These are phyloP conservation scores for Puccinellia tenuiflora DNA, from an alignment of 176 grass and related monocot genomes.

Conservation along the genomic window DNA sequence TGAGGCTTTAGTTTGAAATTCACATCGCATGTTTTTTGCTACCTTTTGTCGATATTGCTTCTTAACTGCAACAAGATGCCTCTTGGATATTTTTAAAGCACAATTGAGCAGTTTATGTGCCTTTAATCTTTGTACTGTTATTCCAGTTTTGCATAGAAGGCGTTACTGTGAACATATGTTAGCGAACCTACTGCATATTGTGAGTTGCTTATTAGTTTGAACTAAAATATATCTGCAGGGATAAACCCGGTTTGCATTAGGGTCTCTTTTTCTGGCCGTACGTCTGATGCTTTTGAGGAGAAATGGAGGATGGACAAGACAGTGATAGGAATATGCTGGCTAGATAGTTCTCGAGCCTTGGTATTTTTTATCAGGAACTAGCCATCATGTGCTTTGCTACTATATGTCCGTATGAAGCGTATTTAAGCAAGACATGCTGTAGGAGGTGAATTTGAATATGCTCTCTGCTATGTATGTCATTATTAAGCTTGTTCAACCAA, in stretches of 20 bases:
- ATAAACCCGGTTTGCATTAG: background rate
- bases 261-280: background rate
- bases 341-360: background rate
- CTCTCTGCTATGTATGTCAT: no score
- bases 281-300: background rate
- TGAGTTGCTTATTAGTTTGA: background rate
- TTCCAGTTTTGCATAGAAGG: background rate
- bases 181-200: background rate
- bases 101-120: background rate
- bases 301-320: background rate
- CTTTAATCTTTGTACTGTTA: background rate
- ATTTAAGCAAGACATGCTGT: background rate
- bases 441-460: no score
- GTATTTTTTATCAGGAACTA: background rate
- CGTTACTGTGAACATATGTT: background rate
- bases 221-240: background rate
- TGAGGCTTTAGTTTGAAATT: background rate
- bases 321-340: background rate
- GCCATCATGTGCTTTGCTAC: background rate
- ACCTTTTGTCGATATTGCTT: background rate
- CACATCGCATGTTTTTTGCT: background rate
- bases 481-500: no score
- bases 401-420: background rate
- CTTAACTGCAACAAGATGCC: background rate
- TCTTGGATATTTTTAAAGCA: background rate